phyloP scores from a whole-genome alignment of 2,329 filamentous ascomycete species.

The Sordariomycetes sp. region DNA sequence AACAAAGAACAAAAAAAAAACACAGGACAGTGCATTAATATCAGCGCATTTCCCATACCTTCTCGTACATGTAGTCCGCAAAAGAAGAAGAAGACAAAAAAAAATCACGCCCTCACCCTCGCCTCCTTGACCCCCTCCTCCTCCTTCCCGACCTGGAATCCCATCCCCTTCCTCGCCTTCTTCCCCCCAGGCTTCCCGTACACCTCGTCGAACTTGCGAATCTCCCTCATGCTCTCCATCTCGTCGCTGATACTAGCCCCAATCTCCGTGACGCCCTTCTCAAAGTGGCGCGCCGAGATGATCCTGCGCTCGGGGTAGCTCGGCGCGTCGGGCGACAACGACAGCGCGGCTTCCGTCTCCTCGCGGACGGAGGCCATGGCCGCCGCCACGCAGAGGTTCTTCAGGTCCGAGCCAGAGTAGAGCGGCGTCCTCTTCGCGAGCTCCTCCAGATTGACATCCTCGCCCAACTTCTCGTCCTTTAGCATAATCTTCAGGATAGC shows the following conservation, averaged over 20 bases:
- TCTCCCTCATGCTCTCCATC: conserved; percentile 74
- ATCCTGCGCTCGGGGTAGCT: conserved; percentile 44
- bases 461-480: conserved; percentile 49
- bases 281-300: conserved; percentile 62
- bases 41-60: not conserved
- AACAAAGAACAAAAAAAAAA: not conserved
- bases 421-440: conserved; percentile 57
- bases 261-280: conserved; percentile 76
- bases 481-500: conserved; percentile 62
- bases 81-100: not conserved
- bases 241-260: conserved; percentile 88
- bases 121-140: conserved; percentile 28
- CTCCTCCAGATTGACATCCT: conserved; percentile 43
- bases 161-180: conserved; percentile 36
- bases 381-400: conserved; percentile 69
- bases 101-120: conserved; percentile 17
- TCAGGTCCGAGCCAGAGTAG: conserved; percentile 74
- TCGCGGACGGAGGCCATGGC: conserved; percentile 70
- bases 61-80: not conserved
- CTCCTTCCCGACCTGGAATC: conserved; percentile 37
- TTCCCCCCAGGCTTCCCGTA: conserved; percentile 53
- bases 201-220: conserved; percentile 90
- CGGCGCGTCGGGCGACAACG: conserved; percentile 17
- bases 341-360: conserved; percentile 34
- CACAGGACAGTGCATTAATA: not conserved